Base-by-base conservation (phyloP, 2,329 filamentous ascomycete genomes). In the Aspergillus oerlinghausenensis region DNA sequence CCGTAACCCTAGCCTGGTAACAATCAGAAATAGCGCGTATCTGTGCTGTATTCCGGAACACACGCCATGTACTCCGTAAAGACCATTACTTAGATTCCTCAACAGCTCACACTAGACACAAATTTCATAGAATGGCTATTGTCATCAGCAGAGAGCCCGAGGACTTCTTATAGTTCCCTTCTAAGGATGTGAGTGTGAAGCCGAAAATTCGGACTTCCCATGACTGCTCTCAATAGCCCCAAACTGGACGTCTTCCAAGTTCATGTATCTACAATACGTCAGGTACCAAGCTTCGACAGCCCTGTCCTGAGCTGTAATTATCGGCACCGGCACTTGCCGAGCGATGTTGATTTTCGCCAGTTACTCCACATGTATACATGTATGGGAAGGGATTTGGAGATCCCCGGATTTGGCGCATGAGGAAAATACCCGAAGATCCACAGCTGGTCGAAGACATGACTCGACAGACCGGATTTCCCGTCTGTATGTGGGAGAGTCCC, bases 301-400 rank as follows among this genome's bases (percentile, higher is more conserved):
- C n/a, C n/a, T 23, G 21, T 45, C 9, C 11, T 14, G 9, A 8
- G 1, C 19, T 45, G 42, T 45, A 45, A 3, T 45, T 45, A 45
- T 45, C 42, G 42, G 42, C 42, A 45, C 23, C 42, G 42, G 42
- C n/a, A 45, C 42, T 45, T 45, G 42, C 42, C 42, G 42, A 5
- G 19, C 42, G 7, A 32, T 23, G 3, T 17, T 29, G 47, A 21
- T 26, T 9, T 23, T 23, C 19, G 3, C 8, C 42, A 19, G 10
- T 53, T 54, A 54, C 57, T 51, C 57, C 51, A 51, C 57, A 57
- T 28, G 4, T 58, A 49, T 55, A 51, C 57, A 57, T 28, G 4
- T 58, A 49, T 55, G 38, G 57, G 51, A 49, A 52, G 52, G 11
- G 25, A 28, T 19, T n/a, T 28, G 57, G 54, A 51, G 51, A 57